Percentiles rank a stretch among this genome's conserved stretches.
phyloP scores from a whole-genome alignment of 2,329 filamentous ascomycete species.

The Pseudogymnoascus sp. region DNA sequence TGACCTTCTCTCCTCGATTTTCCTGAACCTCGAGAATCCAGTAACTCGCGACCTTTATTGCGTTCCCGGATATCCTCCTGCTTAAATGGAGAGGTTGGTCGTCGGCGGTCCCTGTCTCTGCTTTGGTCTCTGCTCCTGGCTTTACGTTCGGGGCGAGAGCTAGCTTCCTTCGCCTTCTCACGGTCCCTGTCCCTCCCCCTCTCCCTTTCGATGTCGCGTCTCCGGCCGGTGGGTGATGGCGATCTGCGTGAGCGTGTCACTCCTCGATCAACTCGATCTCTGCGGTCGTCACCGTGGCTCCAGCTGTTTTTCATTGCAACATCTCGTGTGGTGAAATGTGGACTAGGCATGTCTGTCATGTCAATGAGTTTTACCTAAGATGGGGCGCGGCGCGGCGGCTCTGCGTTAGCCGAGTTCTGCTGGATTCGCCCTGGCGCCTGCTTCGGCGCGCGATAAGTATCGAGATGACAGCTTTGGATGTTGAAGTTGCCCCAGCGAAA shows the following conservation, averaged over 20 bases:
- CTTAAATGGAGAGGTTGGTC: conserved; percentile 24
- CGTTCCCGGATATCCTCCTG: conserved; percentile 27
- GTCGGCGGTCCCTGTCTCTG: conserved; percentile 20
- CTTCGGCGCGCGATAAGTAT: not conserved
- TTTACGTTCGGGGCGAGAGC: conserved; percentile 19
- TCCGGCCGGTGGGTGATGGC: conserved; percentile 29
- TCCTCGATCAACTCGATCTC: conserved; percentile 36
- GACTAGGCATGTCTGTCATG: conserved; percentile 5
- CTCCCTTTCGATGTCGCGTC: conserved; percentile 28
- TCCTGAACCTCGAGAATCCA: conserved; percentile 29
- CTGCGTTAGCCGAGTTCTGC: conserved; percentile 5
- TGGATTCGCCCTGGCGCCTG: conserved; percentile 5
- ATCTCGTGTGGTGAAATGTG: conserved; percentile 28
- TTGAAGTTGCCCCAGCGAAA: not conserved
- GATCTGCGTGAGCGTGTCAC: conserved; percentile 29
- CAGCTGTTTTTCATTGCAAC: conserved; percentile 37
- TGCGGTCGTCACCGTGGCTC: conserved; percentile 35
- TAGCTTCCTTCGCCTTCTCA: conserved; percentile 23
- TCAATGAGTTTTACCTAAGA: conserved; percentile 7
- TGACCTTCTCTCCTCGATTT: conserved; percentile 24
- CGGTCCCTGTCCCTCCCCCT: conserved; percentile 27
- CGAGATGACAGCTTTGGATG: not conserved
- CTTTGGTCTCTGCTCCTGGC: conserved; percentile 26
- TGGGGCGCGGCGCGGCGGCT: conserved; percentile 6
- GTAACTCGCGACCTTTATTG: conserved; percentile 29